phyloP scores from a whole-genome alignment of 23 red algal species.

The Gracilariopsis chorda region DNA sequence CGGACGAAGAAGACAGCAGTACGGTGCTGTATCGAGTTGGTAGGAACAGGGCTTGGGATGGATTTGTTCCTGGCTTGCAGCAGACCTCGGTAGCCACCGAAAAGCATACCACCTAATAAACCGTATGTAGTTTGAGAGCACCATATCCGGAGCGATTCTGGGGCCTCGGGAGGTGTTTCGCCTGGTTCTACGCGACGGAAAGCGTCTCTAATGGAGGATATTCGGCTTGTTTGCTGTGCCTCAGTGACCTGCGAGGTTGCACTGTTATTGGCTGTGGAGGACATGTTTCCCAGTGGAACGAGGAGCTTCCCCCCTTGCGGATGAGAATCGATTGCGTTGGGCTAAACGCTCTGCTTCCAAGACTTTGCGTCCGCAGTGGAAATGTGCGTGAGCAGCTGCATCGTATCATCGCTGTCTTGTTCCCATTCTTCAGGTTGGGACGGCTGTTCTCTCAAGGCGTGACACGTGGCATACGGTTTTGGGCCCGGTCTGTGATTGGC shows the following conservation, averaged over 20 bases:
- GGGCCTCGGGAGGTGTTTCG: conserved; percentile 23
- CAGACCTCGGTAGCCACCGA: conserved; percentile 66
- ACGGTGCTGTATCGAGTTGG: conserved; percentile 8
- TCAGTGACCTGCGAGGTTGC: not conserved
- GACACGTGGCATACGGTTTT: too few relatives aligned
- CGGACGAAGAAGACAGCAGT: conserved; percentile 56
- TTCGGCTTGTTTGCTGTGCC: too few relatives aligned
- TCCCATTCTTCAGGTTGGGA: too few relatives aligned
- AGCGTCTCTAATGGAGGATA: conserved; percentile 12
- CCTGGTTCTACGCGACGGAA: conserved; percentile 48
- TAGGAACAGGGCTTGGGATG: conserved; percentile 26
- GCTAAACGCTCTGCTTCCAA: too few relatives aligned
- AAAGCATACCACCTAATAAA: conserved; percentile 50
- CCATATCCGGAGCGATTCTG: conserved; percentile 20
- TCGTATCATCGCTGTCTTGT: too few relatives aligned
- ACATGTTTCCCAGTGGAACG: too few relatives aligned
- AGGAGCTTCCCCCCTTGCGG: too few relatives aligned
- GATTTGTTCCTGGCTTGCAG: conserved; percentile 20
- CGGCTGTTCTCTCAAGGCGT: too few relatives aligned
- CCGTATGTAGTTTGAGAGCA: conserved; percentile 52
- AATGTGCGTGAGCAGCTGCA: too few relatives aligned
- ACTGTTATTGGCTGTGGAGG: not conserved
- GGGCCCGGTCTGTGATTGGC: too few relatives aligned
- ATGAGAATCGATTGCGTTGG: too few relatives aligned
- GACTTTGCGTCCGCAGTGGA: too few relatives aligned